Conservation (phyloP, 306 rosid species). For the Sesbania bispinosa region DNA sequence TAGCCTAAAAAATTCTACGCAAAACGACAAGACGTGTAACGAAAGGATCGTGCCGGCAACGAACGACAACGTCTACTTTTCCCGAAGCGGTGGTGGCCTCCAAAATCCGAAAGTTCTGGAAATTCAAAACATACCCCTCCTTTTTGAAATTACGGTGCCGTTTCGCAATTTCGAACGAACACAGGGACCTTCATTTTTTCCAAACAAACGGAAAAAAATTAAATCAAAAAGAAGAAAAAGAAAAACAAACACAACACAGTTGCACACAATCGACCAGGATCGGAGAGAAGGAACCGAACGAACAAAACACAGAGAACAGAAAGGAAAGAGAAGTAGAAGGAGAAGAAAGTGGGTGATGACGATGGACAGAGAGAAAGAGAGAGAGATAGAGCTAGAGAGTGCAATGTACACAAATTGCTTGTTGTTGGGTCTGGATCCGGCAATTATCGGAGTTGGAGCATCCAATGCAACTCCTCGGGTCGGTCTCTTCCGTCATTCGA, state of each 20-base stretch:
- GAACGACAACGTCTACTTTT: conserved; percentile 1
- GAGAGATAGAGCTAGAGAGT: conserved; percentile 92
- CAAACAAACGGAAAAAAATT: not conserved
- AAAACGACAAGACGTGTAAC: conserved; percentile 22
- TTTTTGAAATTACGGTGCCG: conserved; percentile 33
- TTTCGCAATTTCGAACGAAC: conserved; percentile 22
- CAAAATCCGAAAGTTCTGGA: not conserved
- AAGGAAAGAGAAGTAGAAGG: not conserved
- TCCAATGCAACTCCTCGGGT: conserved; percentile 73
- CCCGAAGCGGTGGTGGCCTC: not conserved
- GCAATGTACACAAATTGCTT: conserved; percentile 96
- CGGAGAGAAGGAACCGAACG: conserved; percentile 25
- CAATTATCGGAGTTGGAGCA: conserved; percentile 77
- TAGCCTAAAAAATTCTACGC: no score
- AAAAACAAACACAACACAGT: not conserved
- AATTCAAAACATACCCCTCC: conserved; percentile 10
- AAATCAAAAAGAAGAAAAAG: no score
- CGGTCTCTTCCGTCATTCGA: conserved; percentile 89
- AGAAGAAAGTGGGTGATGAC: not conserved
- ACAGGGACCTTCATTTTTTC: conserved; percentile 30
- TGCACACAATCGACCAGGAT: conserved; percentile 19
- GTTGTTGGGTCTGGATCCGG: conserved; percentile 90
- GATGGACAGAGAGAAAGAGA: conserved; percentile 42
- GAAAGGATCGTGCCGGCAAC: conserved; percentile 42
- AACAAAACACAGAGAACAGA: not conserved